Base-by-base conservation (phyloP, 352 stramenopile species). In the Paralagenidium karlingii region DNA sequence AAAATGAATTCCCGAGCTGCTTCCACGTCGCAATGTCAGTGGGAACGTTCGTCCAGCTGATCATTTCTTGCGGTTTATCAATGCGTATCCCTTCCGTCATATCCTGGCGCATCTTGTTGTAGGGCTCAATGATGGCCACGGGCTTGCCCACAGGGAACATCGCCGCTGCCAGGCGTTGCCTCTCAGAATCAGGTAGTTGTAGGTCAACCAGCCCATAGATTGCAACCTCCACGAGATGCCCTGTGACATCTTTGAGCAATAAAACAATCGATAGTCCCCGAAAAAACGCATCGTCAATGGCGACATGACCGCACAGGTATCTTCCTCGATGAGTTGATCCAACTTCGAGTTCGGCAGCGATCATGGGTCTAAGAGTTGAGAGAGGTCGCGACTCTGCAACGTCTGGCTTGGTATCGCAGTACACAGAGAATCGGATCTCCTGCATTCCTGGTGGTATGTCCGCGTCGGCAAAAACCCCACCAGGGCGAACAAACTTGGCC, bases 291-390 rank as follows among this genome's bases (percentile, higher is more conserved):
- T 60, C 47, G 24, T 57, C 46, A 8, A 60, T 33, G 11, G 55
- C 20, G n/a, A 64, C 47, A 40, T 47, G 58, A 0, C 55, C 52
- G 22, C 55, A 64, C 15, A 64, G n/a, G 32, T 64, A 64, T 21
- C 47, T 46, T 2, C 47, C 55, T 21, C 34, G 29, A 20, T 64
- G 55, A 2, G 51, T 64, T 19, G 51, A 52, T 8, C 47, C 43
- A 19, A 58, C 19, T 6, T 51, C 39, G 1, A 64, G 34, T 11
- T 60, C 55, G 3, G 53, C 38, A 5, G 18, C 30, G 19, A 42
- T 45, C 40, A 61, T 55, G 3, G 55, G 55, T 18, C 53, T 51
- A 5, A 64, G 37, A 3, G 39, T 34, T 2, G 19, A 8, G 7
- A 64, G 33, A 9, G 44, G 50, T 58, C n/a, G n/a, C n/a, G n/a